Evolutionary conservation across 1,284 basidiomycete species (phyloP), one percentile per base, ranked within the genome.

Genomic region (Ustilago cynodontis): DNA sequence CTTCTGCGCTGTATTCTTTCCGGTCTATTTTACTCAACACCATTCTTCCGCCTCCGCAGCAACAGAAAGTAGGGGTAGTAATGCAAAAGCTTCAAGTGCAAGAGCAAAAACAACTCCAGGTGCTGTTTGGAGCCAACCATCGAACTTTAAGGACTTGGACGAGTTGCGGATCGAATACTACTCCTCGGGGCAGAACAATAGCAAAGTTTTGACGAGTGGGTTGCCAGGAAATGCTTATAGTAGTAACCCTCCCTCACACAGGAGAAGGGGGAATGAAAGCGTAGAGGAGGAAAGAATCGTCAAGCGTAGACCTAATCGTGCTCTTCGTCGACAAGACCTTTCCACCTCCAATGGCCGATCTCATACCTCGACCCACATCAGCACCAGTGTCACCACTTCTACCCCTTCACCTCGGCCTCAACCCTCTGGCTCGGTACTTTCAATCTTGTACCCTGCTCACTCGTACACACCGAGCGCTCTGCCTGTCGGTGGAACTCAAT

Each of bases 401-500:
- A 3, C 33, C 26, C 33, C 41, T 31, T 37, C 28, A 39, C 16
- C 52, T 24, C 16, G 52, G 11, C 11, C 50, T 13, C 18, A 22
- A 39, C 37, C 3, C 59, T 18, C 20, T 7, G 60, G 31, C 26
- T 39, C 22, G 24, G 58, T 53, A 2, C 45, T 61, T 1, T 28
- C 49, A 7, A 66, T 66, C 20, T 56, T 65, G 16, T 71, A 72
- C 8, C 73, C 93, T 41, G 91, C 89, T 10, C 88, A 47, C 16
- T 73, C 71, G 2, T 68, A 73, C 43, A 61, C 71, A 1, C 71
- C 71, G 1, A 68, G 65, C 10, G 57, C 41, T 85, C 7, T 88
- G 87, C 66, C 66, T 1, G 67, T 74, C 4, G 71, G 71, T 7
- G 71, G 66, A 2, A 66, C 62, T 6, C 71, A 70, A 26, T 65